A percentile compares a stretch with the other conserved stretches of the same genome.
Evolutionary conservation across 148 eudicot species (phyloP).

Genomic region (Linanthus parryae): DNA sequence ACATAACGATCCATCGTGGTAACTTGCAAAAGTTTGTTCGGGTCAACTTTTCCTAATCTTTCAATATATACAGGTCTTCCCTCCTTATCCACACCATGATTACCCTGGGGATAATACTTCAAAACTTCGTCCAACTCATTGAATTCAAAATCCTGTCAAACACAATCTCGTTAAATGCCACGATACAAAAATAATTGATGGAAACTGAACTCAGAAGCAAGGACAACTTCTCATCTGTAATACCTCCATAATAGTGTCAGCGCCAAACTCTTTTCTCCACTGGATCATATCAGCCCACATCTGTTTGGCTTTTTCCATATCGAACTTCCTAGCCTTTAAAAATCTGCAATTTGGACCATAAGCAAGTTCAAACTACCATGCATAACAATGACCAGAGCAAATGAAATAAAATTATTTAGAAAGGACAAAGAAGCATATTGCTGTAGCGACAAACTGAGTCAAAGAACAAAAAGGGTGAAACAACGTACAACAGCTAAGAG

Average conservation of each 20-base stretch:
- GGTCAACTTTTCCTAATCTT: slow-evolving; percentile 89
- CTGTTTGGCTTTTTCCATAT: slow-evolving; percentile 56
- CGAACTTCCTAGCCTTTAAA: slow-evolving; percentile 66
- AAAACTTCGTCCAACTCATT: slow-evolving; percentile 65
- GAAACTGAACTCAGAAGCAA: neutral
- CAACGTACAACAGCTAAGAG: neutral
- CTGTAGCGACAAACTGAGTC: slow-evolving; percentile 1
- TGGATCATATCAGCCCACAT: slow-evolving; percentile 80
- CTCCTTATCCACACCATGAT: slow-evolving; percentile 93
- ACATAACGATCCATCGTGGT: slow-evolving; percentile 83
- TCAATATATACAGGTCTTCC: slow-evolving; percentile 96
- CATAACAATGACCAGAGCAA: neutral
- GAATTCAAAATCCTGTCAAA: slow-evolving; percentile 77
- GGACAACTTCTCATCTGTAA: neutral
- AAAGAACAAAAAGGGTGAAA: neutral
- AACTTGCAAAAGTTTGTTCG: slow-evolving; percentile 85
- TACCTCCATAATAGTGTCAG: slow-evolving; percentile 56
- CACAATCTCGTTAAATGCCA: too few relatives aligned
- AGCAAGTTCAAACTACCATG: neutral
- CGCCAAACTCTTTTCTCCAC: slow-evolving; percentile 71
- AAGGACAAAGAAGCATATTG: neutral
- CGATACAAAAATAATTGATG: neutral
- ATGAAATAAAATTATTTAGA: slow-evolving; percentile 3
- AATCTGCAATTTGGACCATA: slow-evolving; percentile 38
- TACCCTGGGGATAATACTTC: slow-evolving; percentile 90